Conservation (phyloP, 2,329 filamentous ascomycete species). For the Zasmidium cellare region DNA sequence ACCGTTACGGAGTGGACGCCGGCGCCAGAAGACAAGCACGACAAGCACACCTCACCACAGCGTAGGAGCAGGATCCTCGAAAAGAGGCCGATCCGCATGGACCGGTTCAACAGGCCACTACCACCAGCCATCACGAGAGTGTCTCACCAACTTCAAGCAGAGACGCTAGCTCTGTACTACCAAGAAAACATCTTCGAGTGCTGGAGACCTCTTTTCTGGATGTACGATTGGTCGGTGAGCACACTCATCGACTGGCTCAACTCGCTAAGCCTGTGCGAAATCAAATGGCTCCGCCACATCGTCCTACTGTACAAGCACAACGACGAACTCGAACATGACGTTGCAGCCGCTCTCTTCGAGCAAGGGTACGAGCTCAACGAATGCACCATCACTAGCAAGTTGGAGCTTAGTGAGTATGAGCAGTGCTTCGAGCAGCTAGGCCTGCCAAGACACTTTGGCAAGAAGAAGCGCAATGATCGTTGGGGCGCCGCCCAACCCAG, state of each 20-base stretch:
- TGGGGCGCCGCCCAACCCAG: slow-evolving; percentile 10
- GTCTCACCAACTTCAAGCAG: slow-evolving; percentile 21
- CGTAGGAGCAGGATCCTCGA: slow-evolving; percentile 4
- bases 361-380: slow-evolving; percentile 17
- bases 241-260: slow-evolving; percentile 27
- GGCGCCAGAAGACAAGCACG: background rate
- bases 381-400: slow-evolving; percentile 16
- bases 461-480: slow-evolving; percentile 19
- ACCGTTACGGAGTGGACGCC: slow-evolving; percentile 23
- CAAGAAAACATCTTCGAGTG: slow-evolving; percentile 25
- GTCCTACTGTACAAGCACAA: slow-evolving; percentile 27
- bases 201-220: slow-evolving; percentile 28
- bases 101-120: slow-evolving; percentile 18
- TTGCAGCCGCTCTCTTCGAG: slow-evolving; percentile 19
- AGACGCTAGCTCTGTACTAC: slow-evolving; percentile 28
- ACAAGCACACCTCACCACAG: background rate
- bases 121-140: slow-evolving; percentile 22
- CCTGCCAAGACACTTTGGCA: slow-evolving; percentile 28
- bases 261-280: slow-evolving; percentile 19
- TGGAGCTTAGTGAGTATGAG: slow-evolving; percentile 26
- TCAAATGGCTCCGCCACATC: slow-evolving; percentile 24
- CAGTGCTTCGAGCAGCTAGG: slow-evolving; percentile 24
- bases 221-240: slow-evolving; percentile 23
- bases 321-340: slow-evolving; percentile 22
- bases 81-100: slow-evolving; percentile 21